Percentiles rank a stretch among this genome's conserved stretches.
phyloP scores from a whole-genome alignment of 2,329 filamentous ascomycete species.

The Fusarium agapanthi region DNA sequence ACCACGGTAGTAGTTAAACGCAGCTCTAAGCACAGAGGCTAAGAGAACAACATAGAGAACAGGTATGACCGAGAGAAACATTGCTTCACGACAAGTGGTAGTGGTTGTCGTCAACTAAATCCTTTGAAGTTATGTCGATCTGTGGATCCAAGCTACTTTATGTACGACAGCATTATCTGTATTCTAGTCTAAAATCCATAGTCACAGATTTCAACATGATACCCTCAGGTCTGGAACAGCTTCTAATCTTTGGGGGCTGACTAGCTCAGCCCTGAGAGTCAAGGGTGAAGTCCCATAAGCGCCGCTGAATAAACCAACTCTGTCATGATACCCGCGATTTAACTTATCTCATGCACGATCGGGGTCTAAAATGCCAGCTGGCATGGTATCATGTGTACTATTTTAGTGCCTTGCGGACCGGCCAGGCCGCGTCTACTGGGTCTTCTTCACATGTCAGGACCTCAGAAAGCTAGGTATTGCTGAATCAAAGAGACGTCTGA shows the following conservation, averaged over 20 bases:
- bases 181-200: too few species aligned
- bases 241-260: not conserved
- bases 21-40: not conserved
- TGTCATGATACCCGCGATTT: not conserved
- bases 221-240: not conserved
- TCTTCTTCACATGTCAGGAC: not conserved
- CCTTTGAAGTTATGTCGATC: not conserved
- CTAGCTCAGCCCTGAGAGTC: not conserved
- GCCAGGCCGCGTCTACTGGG: not conserved
- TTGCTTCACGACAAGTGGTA: not conserved
- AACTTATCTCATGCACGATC: not conserved
- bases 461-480: not conserved
- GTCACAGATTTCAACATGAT: not conserved
- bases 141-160: not conserved
- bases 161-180: not conserved
- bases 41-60: not conserved
- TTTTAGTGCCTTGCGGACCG: not conserved
- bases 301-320: not conserved
- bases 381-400: not conserved
- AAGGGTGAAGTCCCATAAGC: not conserved
- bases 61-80: not conserved
- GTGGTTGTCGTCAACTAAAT: not conserved
- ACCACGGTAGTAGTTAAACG: not conserved
- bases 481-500: too few species aligned
- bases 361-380: not conserved